A percentile compares a stretch with the other conserved stretches of the same genome.
phyloP scores from a whole-genome alignment of 495 filamentous ascomycete genomes.

The Penicillium manginii region DNA sequence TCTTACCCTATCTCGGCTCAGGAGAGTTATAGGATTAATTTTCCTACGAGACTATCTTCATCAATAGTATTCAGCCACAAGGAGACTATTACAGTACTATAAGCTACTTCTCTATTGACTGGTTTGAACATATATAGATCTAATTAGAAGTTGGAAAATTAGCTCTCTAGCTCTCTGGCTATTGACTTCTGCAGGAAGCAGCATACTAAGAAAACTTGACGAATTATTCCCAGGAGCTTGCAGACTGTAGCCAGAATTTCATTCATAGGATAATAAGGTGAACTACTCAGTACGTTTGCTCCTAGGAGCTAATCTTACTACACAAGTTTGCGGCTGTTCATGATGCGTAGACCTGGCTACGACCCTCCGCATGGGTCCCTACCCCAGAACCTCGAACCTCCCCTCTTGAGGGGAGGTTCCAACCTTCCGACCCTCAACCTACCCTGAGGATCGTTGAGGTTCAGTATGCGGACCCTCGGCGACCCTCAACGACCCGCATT shows the following conservation, averaged over 20 bases:
- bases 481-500: no score
- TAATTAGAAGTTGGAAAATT: background rate
- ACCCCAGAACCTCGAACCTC: no score
- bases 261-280: background rate
- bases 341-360: no score
- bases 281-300: background rate
- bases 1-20: background rate
- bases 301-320: background rate
- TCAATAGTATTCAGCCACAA: background rate
- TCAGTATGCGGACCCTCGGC: no score
- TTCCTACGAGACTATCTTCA: background rate
- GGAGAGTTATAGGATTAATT: background rate
- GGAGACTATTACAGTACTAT: background rate
- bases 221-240: background rate
- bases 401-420: no score
- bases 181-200: background rate
- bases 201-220: background rate
- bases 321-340: background rate
- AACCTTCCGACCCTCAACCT: no score
- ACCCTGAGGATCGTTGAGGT: no score
- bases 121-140: background rate
- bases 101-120: background rate
- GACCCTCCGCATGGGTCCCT: no score
- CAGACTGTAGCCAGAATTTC: background rate
- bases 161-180: background rate